Evolutionary conservation across 352 stramenopile genomes (phyloP), one percentile per base, ranked within the genome.

Genomic region (Phytophthora cactorum): DNA sequence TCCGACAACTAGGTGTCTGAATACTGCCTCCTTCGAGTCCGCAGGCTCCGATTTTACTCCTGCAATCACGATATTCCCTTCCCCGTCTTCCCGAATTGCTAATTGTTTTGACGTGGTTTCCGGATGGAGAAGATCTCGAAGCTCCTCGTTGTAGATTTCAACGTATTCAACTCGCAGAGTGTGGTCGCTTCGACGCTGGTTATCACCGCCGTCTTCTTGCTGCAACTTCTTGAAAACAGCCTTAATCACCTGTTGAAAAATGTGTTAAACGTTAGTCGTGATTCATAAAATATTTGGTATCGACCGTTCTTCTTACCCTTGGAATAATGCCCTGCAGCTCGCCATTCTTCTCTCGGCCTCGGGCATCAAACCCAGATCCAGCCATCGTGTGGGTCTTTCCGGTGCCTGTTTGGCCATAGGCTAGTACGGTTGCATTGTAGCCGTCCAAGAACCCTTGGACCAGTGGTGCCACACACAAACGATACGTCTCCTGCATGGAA

Each of bases 101-200:
- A 95, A 58, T 75, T 93, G 84, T 73, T 92, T 94, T 36, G 81
- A 85, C 0, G 83, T 71, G 0, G 82, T 95, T 52, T 95, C 86
- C 0, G 84, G 80, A 34, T 92, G 91, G 6, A 99, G 82, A 31
- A 99, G 77, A 69, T 99, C 97, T 4, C 93, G 86, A 9, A 99
- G 82, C 57, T 98, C 92, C 88, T 99, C 97, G 60, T 99, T 99
- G 82, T 99, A 99, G 59, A 99, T 97, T 86, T 99, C 97, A 47
- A 99, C 84, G 72, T 98, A 99, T 27, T 97, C 97, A 38, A 98
- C 90, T 14, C 91, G 82, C 12, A 99, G 74, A n/a, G 84, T 85
- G 60, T 96, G 96, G 53, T 98, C 89, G 27, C 47, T 58, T 45
- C 50, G 53, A 28, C 51, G 34, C 28, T 77, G 69, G 43, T 75